Evolutionary conservation across 306 rosid species (phyloP).

Genomic region (Cucurbita moschata): DNA sequence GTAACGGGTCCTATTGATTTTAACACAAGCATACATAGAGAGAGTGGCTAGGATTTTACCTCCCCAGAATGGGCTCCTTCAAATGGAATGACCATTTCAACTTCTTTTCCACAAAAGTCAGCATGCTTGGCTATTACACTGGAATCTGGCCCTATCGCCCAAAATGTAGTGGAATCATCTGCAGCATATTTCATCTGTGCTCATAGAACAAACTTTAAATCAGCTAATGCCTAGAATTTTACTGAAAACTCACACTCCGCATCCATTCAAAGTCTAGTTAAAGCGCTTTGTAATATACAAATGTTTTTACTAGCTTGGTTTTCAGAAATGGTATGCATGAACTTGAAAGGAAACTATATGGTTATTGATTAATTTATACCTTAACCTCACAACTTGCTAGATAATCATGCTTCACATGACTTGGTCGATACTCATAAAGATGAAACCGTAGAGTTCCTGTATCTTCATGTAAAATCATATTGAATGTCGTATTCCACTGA

Average conservation of each 20-base stretch:
- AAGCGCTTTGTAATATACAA: neutral
- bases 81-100: slow-evolving; percentile 89
- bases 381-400: slow-evolving; percentile 82
- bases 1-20: neutral
- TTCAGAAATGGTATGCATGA: neutral
- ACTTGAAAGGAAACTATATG: neutral
- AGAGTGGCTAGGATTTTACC: slow-evolving; percentile 29
- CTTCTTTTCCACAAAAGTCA: slow-evolving; percentile 53
- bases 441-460: slow-evolving; percentile 59
- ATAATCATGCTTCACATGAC: slow-evolving; percentile 66
- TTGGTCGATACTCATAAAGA: slow-evolving; percentile 55
- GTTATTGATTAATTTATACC: slow-evolving; percentile 24
- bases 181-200: slow-evolving; percentile 69
- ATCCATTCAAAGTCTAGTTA: neutral
- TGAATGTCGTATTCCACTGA: slow-evolving; percentile 72
- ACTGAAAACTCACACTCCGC: neutral
- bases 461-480: slow-evolving; percentile 85
- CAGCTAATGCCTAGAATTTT: slow-evolving; percentile 2
- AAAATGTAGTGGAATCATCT: slow-evolving; percentile 82
- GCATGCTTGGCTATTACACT: slow-evolving; percentile 69
- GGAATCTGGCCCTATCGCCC: slow-evolving; percentile 88
- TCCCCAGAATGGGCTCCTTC: slow-evolving; percentile 66
- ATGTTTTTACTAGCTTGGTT: neutral
- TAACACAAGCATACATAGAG: neutral
- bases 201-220: slow-evolving; percentile 9